Conservation (phyloP, 2,329 filamentous ascomycete species). For the Orbilia ellipsospora region DNA sequence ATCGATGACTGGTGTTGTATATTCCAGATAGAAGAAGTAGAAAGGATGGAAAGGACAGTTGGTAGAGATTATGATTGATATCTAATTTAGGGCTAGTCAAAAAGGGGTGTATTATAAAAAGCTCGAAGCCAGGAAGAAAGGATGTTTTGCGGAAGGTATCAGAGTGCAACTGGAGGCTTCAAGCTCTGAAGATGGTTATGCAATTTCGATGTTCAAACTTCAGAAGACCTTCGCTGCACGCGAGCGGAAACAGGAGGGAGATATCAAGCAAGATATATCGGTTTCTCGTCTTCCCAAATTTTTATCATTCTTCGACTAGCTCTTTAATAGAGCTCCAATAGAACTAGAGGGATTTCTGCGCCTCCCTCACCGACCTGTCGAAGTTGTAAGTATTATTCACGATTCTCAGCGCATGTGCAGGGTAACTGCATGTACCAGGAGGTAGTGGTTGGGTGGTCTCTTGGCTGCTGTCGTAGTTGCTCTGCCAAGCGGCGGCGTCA, state of each 20-base stretch:
- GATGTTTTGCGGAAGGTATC: no score
- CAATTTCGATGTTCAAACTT: no score
- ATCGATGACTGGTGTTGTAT: neutral
- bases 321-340: conserved; percentile 29
- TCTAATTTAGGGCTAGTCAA: no score
- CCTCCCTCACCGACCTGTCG: conserved; percentile 12
- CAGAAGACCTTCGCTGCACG: no score
- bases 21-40: no score
- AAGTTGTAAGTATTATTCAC: conserved; percentile 19
- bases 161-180: no score
- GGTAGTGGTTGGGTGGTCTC: conserved; percentile 21
- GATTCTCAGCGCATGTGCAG: conserved; percentile 26
- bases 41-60: no score
- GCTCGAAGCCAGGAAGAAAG: no score
- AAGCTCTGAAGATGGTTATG: no score
- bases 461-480: conserved; percentile 29
- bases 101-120: no score
- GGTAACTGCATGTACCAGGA: conserved; percentile 50
- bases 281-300: neutral
- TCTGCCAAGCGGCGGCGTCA: conserved; percentile 22
- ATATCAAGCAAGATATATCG: conserved; percentile 1
- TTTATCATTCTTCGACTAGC: neutral
- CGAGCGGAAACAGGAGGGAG: neutral
- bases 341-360: conserved; percentile 21
- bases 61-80: no score